Percentiles rank a stretch among this genome's conserved stretches.
Conservation (phyloP, 2,329 filamentous ascomycete species). For the Aspergillus hortae region DNA sequence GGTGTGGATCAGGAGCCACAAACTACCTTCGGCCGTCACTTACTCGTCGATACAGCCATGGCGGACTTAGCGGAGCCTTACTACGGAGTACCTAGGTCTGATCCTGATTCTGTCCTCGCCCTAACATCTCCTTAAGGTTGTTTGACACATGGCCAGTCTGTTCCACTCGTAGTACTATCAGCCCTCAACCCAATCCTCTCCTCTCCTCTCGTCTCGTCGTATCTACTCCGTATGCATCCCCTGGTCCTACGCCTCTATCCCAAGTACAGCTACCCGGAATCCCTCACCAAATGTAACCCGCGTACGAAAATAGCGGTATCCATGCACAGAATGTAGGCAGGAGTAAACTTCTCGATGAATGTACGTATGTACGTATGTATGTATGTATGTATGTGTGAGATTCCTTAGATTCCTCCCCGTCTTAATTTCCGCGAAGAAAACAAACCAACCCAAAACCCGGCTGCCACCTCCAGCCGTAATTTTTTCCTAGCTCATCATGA, state of each 20-base stretch:
- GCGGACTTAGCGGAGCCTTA: too few species aligned
- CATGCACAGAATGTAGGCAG: neutral
- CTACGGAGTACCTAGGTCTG: too few species aligned
- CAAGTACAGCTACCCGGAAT: neutral
- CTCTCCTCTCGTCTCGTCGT: neutral
- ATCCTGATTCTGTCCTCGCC: too few species aligned
- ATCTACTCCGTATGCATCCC: too few species aligned
- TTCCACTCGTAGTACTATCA: neutral
- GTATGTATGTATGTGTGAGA: conserved; percentile 3
- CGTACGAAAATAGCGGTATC: conserved; percentile 3
- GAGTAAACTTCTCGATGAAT: neutral
- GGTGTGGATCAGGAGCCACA: conserved; percentile 21
- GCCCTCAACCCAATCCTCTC: neutral
- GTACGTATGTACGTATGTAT: neutral
- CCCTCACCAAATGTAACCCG: conserved; percentile 6
- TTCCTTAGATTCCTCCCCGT: neutral
- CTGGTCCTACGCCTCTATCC: neutral
- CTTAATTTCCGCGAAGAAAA: conserved; percentile 8
- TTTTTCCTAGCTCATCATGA: neutral
- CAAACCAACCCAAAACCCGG: too few species aligned
- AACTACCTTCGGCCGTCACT: conserved; percentile 19
- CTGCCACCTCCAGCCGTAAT: too few species aligned
- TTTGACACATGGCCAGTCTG: neutral
- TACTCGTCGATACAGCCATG: conserved; percentile 6
- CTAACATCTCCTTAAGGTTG: too few species aligned